Percentiles rank a stretch among this genome's conserved stretches.
Evolutionary conservation across 306 rosid species (phyloP).

Genomic region (Cicer chorassanicum): DNA sequence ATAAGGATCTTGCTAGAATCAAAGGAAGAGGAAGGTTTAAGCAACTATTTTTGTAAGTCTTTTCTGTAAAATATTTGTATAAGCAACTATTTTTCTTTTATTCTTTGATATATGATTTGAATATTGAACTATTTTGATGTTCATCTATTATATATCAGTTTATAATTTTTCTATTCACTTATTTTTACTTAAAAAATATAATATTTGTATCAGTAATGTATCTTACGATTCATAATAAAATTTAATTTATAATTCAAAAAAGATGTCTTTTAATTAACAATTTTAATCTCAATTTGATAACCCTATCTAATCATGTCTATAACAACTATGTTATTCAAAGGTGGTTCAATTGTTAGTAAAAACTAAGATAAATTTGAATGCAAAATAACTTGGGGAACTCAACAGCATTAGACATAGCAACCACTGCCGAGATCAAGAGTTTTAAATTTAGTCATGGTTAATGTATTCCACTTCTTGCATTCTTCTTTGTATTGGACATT

Average conservation of each 20-base stretch:
- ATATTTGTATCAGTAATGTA: too few species aligned
- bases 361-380: slow-evolving; percentile 32
- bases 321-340: slow-evolving; percentile 1
- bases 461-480: not conserved
- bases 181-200: too few species aligned
- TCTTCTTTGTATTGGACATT: not conserved
- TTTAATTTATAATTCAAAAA: too few species aligned
- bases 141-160: too few species aligned
- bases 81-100: not conserved
- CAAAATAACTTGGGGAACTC: slow-evolving; percentile 24
- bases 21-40: slow-evolving; percentile 27
- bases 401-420: slow-evolving; percentile 48
- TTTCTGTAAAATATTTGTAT: too few species aligned
- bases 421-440: not conserved
- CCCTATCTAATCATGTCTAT: too few species aligned
- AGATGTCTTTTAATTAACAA: too few species aligned
- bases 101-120: too few species aligned
- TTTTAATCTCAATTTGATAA: too few species aligned
- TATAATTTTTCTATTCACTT: too few species aligned
- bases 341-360: slow-evolving; percentile 25
- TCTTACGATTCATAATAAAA: too few species aligned
- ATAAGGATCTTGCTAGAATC: slow-evolving; percentile 21
- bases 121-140: not conserved
- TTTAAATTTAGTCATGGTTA: not conserved
- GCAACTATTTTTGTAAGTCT: not conserved